A percentile compares a stretch with the other conserved stretches of the same genome.
Conservation (phyloP, 78 protist species). For the Chrysochromulina tobinii region DNA sequence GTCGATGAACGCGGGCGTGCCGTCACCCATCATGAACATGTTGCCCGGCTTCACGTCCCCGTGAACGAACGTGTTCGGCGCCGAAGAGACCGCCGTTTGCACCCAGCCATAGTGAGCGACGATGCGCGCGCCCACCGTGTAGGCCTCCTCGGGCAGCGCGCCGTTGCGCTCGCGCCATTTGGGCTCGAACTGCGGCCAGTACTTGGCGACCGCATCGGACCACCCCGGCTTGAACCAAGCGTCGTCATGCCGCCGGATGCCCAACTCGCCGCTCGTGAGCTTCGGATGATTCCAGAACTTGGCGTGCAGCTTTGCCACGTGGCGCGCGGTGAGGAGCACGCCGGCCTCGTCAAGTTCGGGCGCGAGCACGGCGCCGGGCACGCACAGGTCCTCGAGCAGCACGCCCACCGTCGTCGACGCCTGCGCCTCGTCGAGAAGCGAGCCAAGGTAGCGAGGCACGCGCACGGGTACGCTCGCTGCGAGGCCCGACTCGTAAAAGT, state of each 20-base stretch:
- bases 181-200: no score
- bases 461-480: neutral
- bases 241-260: no score
- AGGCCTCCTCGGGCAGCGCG: no score
- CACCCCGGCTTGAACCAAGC: no score
- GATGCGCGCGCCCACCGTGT: no score
- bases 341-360: neutral
- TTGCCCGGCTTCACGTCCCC: slow-evolving; percentile 32
- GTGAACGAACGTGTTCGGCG: slow-evolving; percentile 12
- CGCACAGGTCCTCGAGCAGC: slow-evolving; percentile 23
- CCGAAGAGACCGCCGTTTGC: neutral
- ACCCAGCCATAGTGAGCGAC: no score
- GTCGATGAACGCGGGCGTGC: slow-evolving; percentile 26
- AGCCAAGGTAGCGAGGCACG: neutral
- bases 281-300: no score
- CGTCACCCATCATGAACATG: slow-evolving; percentile 8
- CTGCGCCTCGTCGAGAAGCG: neutral
- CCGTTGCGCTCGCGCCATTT: no score
- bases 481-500: slow-evolving; percentile 2
- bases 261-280: no score
- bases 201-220: no score
- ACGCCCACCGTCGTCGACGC: neutral
- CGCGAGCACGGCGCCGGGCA: slow-evolving; percentile 15
- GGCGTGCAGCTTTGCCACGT: no score
- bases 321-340: neutral